Evolutionary conservation across 345 rosid genomes (phyloP).

Genomic region (Populus euphratica): DNA sequence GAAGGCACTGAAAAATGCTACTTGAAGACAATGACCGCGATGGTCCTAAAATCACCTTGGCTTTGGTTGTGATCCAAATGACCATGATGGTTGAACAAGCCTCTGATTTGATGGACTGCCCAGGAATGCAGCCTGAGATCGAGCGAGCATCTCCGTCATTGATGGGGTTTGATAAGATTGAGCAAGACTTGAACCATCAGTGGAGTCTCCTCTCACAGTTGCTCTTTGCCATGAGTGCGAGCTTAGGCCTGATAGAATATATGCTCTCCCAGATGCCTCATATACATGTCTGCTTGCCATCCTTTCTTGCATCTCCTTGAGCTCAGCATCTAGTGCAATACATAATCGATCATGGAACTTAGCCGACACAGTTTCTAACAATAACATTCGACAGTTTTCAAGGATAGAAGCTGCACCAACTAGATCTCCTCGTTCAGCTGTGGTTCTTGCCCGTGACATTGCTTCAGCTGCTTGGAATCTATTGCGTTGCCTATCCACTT

Average conservation of each 20-base stretch:
- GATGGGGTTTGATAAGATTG: conserved; percentile 87
- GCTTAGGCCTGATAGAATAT: conserved; percentile 92
- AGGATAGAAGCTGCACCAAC: conserved; percentile 63
- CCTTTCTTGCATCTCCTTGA: conserved; percentile 95
- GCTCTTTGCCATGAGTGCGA: conserved; percentile 99
- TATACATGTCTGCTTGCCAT: conserved; percentile 91
- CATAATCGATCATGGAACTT: conserved; percentile 72
- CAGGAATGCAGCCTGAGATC: conserved; percentile 60
- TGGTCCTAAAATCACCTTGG: conserved; percentile 51
- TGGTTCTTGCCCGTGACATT: conserved; percentile 68
- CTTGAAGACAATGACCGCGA: conserved; percentile 6
- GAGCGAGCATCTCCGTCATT: conserved; percentile 87
- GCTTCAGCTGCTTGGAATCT: conserved; percentile 86
- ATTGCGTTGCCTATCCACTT: conserved; percentile 93
- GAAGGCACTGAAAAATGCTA: conserved; percentile 9
- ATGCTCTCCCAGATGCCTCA: conserved; percentile 90
- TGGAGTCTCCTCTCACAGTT: conserved; percentile 91
- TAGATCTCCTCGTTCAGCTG: conserved; percentile 82
- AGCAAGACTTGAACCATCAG: conserved; percentile 73
- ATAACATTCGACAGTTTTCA: conserved; percentile 49
- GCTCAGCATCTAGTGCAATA: conserved; percentile 77
- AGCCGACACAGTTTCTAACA: conserved; percentile 62
- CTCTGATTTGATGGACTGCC: conserved; percentile 62
- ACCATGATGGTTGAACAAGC: conserved; percentile 56
- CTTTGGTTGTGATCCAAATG: conserved; percentile 61